Percentiles rank a stretch among this genome's conserved stretches.
These are phyloP conservation scores for Nymphaea colorata DNA, from an alignment of 164 flowering plant genomes.

Conservation along the genomic window DNA sequence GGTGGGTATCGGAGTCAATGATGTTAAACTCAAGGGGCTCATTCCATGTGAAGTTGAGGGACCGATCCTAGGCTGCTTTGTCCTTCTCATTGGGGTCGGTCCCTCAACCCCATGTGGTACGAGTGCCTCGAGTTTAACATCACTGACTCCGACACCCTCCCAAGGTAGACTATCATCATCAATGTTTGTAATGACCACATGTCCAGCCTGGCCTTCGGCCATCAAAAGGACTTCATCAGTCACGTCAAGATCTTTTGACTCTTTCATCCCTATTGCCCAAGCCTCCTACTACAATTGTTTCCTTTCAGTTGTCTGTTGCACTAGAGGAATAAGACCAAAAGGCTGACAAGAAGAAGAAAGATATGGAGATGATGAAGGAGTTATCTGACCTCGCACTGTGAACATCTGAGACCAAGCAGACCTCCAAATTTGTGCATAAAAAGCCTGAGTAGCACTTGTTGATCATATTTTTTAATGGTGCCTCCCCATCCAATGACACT, in stretches of 20 bases:
- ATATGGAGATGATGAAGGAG: slow-evolving; percentile 25
- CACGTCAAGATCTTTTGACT: slow-evolving; percentile 65
- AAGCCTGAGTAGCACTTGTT: neutral
- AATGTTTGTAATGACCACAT: slow-evolving; percentile 43
- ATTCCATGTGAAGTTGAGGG: slow-evolving; percentile 69
- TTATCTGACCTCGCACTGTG: neutral
- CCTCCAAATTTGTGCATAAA: neutral
- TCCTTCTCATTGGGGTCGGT: slow-evolving; percentile 16
- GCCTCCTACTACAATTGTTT: neutral
- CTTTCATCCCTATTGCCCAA: slow-evolving; percentile 23
- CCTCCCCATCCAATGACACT: neutral
- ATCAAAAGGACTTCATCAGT: slow-evolving; percentile 64
- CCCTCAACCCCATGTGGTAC: slow-evolving; percentile 70
- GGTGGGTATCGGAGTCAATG: slow-evolving; percentile 25
- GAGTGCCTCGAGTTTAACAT: slow-evolving; percentile 59
- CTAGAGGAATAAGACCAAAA: neutral
- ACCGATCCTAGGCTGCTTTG: slow-evolving; percentile 16
- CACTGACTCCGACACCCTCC: slow-evolving; percentile 27
- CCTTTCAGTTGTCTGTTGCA: neutral
- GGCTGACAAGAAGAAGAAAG: slow-evolving; percentile 12
- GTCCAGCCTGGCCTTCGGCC: slow-evolving; percentile 6
- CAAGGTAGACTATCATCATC: slow-evolving; percentile 35
- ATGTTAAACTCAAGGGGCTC: slow-evolving; percentile 59
- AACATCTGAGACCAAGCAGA: neutral
- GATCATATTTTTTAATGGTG: neutral